Percentiles rank a stretch among this genome's conserved stretches.
Conservation (phyloP, 257 asterid species). For the Capsicum rhomboideum region DNA sequence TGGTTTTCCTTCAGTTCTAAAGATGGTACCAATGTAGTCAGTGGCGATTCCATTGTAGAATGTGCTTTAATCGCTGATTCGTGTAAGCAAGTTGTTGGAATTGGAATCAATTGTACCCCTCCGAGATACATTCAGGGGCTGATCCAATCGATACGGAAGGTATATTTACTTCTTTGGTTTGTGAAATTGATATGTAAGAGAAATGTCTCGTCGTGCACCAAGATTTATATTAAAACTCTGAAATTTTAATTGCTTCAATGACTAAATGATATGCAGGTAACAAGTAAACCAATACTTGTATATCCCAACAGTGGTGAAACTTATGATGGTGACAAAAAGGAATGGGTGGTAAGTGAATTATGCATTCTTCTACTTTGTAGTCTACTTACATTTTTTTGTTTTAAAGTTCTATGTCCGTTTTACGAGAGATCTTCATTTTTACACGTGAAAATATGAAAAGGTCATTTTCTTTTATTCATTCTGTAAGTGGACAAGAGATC, state of each 20-base stretch:
- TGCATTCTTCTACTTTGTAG: no score
- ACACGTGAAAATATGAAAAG: no score
- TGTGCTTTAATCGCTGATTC: slow-evolving; percentile 59
- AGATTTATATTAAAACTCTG: background rate
- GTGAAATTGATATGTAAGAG: background rate
- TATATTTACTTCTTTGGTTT: background rate
- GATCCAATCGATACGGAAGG: slow-evolving; percentile 50
- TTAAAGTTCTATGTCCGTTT: no score
- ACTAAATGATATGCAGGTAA: slow-evolving; percentile 32
- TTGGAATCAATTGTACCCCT: slow-evolving; percentile 81
- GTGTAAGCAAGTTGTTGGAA: slow-evolving; percentile 40
- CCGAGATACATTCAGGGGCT: slow-evolving; percentile 62
- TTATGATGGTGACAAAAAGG: slow-evolving; percentile 56
- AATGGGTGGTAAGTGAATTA: slow-evolving; percentile 59
- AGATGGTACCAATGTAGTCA: slow-evolving; percentile 50
- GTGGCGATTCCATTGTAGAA: slow-evolving; percentile 56
- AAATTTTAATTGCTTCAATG: background rate
- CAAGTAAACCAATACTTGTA: slow-evolving; percentile 57
- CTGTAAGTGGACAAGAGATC: no score
- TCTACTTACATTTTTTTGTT: no score
- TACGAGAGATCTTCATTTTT: no score
- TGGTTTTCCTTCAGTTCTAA: slow-evolving; percentile 73
- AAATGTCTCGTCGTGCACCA: background rate
- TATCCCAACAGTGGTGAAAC: slow-evolving; percentile 94
- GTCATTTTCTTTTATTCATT: no score